These are phyloP conservation scores for Blastobotrys americana DNA, from an alignment of 805 yeast genomes.

Conservation along the genomic window DNA sequence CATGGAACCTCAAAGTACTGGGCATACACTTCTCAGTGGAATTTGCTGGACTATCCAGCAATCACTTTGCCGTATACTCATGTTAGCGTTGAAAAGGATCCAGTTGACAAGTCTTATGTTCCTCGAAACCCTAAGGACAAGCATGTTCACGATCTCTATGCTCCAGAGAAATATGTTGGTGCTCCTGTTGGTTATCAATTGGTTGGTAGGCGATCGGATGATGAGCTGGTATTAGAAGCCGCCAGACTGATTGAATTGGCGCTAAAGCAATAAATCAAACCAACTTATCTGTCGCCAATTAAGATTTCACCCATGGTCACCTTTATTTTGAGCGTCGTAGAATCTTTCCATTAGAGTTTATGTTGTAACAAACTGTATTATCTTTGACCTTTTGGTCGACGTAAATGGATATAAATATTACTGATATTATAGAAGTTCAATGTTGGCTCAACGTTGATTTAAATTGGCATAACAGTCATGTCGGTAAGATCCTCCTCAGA, in stretches of 20 bases:
- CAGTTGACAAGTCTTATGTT: not conserved
- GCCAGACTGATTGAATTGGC: not conserved
- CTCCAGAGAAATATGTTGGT: not conserved
- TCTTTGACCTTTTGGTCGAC: no score
- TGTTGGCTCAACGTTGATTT: no score
- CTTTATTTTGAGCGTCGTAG: no score
- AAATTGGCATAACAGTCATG: not conserved
- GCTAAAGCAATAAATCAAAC: no score
- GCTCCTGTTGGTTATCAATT: not conserved
- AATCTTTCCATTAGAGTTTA: no score
- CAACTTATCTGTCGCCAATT: no score
- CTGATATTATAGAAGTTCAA: no score
- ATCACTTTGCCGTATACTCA: slow-evolving; percentile 25
- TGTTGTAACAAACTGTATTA: no score
- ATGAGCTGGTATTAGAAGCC: not conserved
- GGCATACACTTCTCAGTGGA: slow-evolving; percentile 75
- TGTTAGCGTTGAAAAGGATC: not conserved
- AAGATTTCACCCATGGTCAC: no score
- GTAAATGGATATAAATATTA: no score
- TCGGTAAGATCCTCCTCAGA: not conserved
- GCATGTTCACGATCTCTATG: not conserved
- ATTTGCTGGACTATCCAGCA: slow-evolving; percentile 63
- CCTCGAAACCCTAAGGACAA: not conserved
- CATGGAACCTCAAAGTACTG: slow-evolving; percentile 60
- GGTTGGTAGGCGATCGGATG: not conserved